Evolutionary conservation across 2,329 filamentous ascomycete genomes (phyloP).

Genomic region (Penicillium glabrum): DNA sequence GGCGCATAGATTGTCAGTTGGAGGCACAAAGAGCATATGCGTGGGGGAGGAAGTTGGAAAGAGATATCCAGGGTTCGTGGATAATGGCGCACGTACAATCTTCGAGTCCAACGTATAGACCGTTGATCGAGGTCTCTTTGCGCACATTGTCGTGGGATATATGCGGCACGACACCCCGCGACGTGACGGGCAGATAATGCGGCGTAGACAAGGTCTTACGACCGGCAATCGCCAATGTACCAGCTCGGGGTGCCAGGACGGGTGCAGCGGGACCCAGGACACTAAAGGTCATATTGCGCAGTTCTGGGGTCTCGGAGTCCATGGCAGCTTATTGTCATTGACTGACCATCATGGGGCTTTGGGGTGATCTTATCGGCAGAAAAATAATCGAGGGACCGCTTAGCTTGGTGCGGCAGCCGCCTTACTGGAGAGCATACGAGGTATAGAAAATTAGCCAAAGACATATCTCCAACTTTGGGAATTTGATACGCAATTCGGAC

Average conservation of each 20-base stretch:
- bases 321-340: conserved; percentile 25
- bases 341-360: conserved; percentile 8
- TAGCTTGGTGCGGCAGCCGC: not conserved
- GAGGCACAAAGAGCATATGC: not conserved
- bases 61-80: not conserved
- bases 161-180: conserved; percentile 82
- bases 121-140: conserved; percentile 64
- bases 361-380: conserved; percentile 18
- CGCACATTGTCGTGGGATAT: conserved; percentile 79
- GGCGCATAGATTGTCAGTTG: conserved; percentile 32
- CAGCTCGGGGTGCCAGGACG: conserved; percentile 61
- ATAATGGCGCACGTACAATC: conserved; percentile 69
- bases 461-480: too few relatives aligned
- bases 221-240: conserved; percentile 62
- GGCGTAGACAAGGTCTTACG: conserved; percentile 75
- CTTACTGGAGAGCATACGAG: not conserved
- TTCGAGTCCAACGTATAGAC: conserved; percentile 80
- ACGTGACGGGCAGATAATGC: conserved; percentile 75
- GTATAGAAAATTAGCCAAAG: too few relatives aligned
- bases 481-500: too few relatives aligned
- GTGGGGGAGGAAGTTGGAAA: not conserved
- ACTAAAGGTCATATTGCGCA: conserved; percentile 40
- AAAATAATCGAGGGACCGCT: conserved; percentile 11
- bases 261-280: conserved; percentile 34
- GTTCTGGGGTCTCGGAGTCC: conserved; percentile 24